Evolutionary conservation across 352 stramenopile genomes (phyloP).

Genomic region (Elongisporangium anandrum): DNA sequence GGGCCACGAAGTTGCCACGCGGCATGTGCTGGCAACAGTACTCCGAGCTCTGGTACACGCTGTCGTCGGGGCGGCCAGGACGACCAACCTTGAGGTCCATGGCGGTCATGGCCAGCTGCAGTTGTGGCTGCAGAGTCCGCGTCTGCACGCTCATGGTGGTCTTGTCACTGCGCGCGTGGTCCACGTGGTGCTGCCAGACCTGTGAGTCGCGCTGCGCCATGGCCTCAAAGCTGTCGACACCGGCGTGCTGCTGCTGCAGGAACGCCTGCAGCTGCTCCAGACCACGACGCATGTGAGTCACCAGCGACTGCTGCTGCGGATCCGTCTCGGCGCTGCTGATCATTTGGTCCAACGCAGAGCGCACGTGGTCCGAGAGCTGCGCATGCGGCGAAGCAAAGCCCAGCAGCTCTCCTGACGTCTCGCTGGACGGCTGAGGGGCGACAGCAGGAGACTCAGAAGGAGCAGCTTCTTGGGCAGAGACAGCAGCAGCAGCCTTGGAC

Average conservation of each 20-base stretch:
- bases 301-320: conserved; percentile 11
- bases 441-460: background rate
- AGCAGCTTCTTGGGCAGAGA: no score
- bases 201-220: conserved; percentile 27
- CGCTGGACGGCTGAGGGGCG: background rate
- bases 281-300: conserved; percentile 44
- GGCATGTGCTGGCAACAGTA: conserved; percentile 70
- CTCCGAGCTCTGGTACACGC: conserved; percentile 56
- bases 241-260: conserved; percentile 26
- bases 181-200: conserved; percentile 43
- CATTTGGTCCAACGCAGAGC: conserved; percentile 24
- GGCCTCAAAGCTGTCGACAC: conserved; percentile 26
- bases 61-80: conserved; percentile 61
- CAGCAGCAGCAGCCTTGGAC: background rate
- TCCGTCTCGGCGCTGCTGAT: conserved; percentile 10
- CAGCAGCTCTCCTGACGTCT: background rate
- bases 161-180: conserved; percentile 15
- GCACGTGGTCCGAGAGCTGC: conserved; percentile 29
- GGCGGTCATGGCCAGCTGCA: conserved; percentile 24
- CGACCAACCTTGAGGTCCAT: conserved; percentile 66
- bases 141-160: conserved; percentile 36
- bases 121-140: conserved; percentile 27
- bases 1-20: conserved; percentile 67
- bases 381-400: conserved; percentile 39
- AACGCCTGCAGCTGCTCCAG: conserved; percentile 52